Base-by-base conservation (phyloP, 2,329 filamentous ascomycete genomes). In the Colletotrichum chlorophyti region DNA sequence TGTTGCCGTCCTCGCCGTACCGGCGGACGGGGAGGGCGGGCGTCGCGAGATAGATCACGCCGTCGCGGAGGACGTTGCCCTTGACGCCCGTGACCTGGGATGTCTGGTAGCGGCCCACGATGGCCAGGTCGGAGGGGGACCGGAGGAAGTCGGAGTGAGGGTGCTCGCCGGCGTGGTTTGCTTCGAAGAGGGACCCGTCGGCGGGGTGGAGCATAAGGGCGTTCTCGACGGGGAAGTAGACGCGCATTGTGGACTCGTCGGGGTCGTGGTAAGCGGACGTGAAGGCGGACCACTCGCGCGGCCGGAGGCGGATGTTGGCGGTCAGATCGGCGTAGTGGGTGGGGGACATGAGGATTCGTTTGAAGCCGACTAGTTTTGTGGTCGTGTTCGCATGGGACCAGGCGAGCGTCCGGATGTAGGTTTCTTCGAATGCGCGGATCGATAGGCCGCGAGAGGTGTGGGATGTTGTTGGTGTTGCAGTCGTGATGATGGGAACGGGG, bases 211-310 rank as follows among this genome's bases (percentile, higher is more conserved):
- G 26, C 14, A 63, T 57, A 19, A 63, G 60, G 29, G 47, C 57
- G 17, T 52, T 50, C 41, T 60, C 50, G 19, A 61, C 52, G 24
- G 60, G 60, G 52, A 63, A 63, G 47, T 61, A 63, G 31, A 63
- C 48, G 11, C 60, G 40, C 42, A 61, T 50, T 24, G 46, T 42
- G 5, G 27, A 35, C 12, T 58, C 53, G 26, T 53, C 31, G 6
- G 41, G 43, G 49, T 62, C 54, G 45, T 59, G 58, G 35, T 49
- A 55, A 37, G 48, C 43, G n/a, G 37, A 26, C 1, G 43, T 42
- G 37, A 60, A 46, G 14, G 32, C 19, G 12, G 40, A 37, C 57
- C 46, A 53, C 15, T 50, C 46, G 35, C 21, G 6, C 3, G 52
- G 48, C 31, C 27, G 32, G 41, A 40, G 29, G 23, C 37, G 23